These are phyloP conservation scores for Cordyceps javanica DNA, from an alignment of 2,329 filamentous ascomycete species.

Conservation along the genomic window DNA sequence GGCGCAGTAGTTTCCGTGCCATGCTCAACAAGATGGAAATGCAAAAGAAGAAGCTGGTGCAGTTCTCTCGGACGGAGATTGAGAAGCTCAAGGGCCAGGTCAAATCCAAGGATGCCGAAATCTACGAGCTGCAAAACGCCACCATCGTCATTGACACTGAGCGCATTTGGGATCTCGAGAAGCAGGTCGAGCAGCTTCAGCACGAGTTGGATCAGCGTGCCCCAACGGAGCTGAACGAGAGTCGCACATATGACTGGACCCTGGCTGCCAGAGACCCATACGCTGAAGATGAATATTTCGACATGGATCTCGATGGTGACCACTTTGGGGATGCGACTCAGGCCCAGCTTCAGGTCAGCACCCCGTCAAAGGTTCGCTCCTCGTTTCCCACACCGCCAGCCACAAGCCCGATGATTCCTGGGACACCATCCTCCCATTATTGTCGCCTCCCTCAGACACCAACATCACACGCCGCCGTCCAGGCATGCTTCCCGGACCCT, in stretches of 20 bases:
- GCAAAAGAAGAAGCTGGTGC: conserved; percentile 37
- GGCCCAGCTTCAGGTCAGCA: conserved; percentile 46
- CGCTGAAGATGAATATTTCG: conserved; percentile 27
- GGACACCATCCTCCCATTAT: conserved; percentile 32
- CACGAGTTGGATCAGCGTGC: conserved; percentile 23
- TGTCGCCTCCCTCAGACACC: conserved; percentile 8
- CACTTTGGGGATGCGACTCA: conserved; percentile 46
- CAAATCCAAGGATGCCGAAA: conserved; percentile 44
- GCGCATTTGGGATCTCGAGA: conserved; percentile 36
- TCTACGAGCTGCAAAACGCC: conserved; percentile 45
- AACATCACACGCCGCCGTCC: conserved; percentile 31
- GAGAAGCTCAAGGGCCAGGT: conserved; percentile 43
- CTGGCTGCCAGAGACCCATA: conserved; percentile 43
- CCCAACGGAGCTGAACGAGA: conserved; percentile 19
- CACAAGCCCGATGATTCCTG: conserved; percentile 39
- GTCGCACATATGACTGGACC: conserved; percentile 42
- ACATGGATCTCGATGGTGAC: conserved; percentile 34
- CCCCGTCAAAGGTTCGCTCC: conserved; percentile 37
- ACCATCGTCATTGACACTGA: conserved; percentile 44
- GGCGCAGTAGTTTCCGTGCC: conserved; percentile 51
- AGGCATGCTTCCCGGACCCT: conserved; percentile 36
- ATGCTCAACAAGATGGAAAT: conserved; percentile 48
- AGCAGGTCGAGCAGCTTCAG: conserved; percentile 32
- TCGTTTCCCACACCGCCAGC: conserved; percentile 52
- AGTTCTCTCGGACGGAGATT: conserved; percentile 40